phyloP scores from a whole-genome alignment of 2,329 filamentous ascomycete genomes.

The Xylariaceae sp. region DNA sequence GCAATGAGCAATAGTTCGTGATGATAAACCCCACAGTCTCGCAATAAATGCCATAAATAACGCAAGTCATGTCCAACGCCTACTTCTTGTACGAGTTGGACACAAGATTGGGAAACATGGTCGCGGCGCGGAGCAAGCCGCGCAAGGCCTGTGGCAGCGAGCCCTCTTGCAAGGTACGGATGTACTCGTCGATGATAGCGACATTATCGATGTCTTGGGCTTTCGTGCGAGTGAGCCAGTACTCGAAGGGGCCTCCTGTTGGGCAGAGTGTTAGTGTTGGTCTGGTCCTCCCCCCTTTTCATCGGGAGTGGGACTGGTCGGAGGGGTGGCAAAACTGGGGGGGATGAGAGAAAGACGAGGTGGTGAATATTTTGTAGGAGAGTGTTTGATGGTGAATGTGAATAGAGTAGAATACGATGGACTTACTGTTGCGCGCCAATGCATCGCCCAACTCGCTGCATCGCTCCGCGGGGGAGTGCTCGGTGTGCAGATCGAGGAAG shows the following conservation, averaged over 20 bases:
- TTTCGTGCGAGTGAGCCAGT: conserved; percentile 42
- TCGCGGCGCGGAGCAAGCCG: conserved; percentile 33
- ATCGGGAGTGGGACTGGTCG: no score
- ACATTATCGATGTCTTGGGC: conserved; percentile 34
- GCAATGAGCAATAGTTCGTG: no score
- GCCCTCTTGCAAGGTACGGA: conserved; percentile 34
- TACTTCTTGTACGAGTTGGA: conserved; percentile 30
- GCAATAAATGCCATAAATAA: neutral
- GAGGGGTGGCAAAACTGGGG: no score
- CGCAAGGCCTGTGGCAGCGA: conserved; percentile 35
- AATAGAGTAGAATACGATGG: neutral
- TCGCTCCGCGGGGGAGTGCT: conserved; percentile 39
- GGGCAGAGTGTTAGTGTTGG: neutral
- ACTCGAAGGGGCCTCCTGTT: conserved; percentile 41
- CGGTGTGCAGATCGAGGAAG: conserved; percentile 42
- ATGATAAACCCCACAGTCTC: neutral
- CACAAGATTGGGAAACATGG: conserved; percentile 31
- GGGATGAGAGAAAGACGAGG: no score
- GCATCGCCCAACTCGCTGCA: conserved; percentile 41
- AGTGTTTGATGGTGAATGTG: neutral
- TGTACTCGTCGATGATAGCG: conserved; percentile 34
- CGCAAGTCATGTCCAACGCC: neutral
- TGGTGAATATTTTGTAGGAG: no score
- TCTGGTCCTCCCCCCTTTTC: no score
- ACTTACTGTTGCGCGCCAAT: conserved; percentile 38